A percentile compares a stretch with the other conserved stretches of the same genome.
phyloP scores from a whole-genome alignment of 1,284 basidiomycete species.

The Malassezia sympodialis region DNA sequence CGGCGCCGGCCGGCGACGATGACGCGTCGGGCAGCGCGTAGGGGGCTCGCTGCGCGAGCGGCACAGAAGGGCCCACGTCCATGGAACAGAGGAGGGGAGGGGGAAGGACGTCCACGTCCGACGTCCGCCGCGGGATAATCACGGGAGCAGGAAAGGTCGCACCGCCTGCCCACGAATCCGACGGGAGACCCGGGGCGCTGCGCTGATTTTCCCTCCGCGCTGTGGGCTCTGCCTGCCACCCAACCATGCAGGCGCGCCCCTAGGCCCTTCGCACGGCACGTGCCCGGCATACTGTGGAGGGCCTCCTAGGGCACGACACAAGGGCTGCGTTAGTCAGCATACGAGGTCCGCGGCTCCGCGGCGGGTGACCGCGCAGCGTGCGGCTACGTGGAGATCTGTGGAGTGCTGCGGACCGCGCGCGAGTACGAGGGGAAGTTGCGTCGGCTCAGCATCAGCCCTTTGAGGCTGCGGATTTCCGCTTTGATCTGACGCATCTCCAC shows the following conservation, averaged over 20 bases:
- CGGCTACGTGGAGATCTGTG: neutral
- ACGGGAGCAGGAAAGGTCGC: neutral
- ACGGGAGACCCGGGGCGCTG: slow-evolving; percentile 2
- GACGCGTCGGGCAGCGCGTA: neutral
- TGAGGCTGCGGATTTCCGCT: slow-evolving; percentile 41
- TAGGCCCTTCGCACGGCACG: neutral
- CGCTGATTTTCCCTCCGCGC: slow-evolving; percentile 10
- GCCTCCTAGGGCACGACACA: neutral
- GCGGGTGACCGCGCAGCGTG: neutral
- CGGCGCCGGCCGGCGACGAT: neutral
- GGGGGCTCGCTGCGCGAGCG: neutral
- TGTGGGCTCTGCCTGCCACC: slow-evolving; percentile 2
- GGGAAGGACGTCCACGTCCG: neutral
- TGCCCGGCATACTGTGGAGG: slow-evolving; percentile 3
- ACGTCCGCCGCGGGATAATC: neutral
- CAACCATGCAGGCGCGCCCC: slow-evolving; percentile 8
- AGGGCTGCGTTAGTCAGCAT: neutral
- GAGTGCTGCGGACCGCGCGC: slow-evolving; percentile 15
- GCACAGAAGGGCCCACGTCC: neutral
- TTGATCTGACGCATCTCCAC: slow-evolving; percentile 29
- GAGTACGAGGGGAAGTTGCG: slow-evolving; percentile 33
- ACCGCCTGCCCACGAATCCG: neutral
- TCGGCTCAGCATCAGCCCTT: slow-evolving; percentile 36
- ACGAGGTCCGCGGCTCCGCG: neutral
- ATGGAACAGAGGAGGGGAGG: neutral